Base-by-base conservation (phyloP, 345 rosid species). In the Durio zibethinus region DNA sequence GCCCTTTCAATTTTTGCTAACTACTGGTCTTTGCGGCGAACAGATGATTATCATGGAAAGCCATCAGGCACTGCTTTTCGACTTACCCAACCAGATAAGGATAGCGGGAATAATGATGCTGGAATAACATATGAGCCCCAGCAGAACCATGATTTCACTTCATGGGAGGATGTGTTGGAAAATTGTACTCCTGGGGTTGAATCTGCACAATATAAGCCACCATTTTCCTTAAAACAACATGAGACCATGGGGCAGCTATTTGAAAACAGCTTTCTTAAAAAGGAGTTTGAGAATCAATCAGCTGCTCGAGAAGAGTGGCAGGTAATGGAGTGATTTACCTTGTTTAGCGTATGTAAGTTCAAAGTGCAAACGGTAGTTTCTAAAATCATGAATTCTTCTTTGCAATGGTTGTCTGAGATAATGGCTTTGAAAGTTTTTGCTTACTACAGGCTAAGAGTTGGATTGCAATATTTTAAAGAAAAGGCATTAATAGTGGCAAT, bases 121-220 rank as follows among this genome's bases (percentile, higher is more conserved):
- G 90, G 74, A 62, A 79, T 77, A 80, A 73, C 87, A 72, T 82
- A 82, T 86, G 89, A 86, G 80, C 45, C 88, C 78, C 87, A 52
- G 42, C 85, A 86, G 59, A 83, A 85, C 77, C 84, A 79, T 83
- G 94, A 86, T 65, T 81, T 88, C 52, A 82, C 87, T 52, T 82
- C 89, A 53, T 91, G 97, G 99, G 93, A 88, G 83, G 89, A 88
- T 74, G 81, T 82, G 72, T 68, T 88, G 57, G 87, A 82, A 79
- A 87, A 82, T 72, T 77, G 81, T 88, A 62, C 80, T 43, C 53
- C 84, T 81, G 89, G 87, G 48, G 79, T 50, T 80, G 91, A 87
- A 84, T 77, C 82, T 63, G 60, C 72, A 38, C 86, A 88, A 71
- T 57, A 79, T 83, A 88, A 80, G 42, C 77, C 67, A 31, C 65